Percentiles rank a stretch among this genome's conserved stretches.
Evolutionary conservation across 768 basidiomycete species (phyloP).

Genomic region (Boletus vermiculosoides): DNA sequence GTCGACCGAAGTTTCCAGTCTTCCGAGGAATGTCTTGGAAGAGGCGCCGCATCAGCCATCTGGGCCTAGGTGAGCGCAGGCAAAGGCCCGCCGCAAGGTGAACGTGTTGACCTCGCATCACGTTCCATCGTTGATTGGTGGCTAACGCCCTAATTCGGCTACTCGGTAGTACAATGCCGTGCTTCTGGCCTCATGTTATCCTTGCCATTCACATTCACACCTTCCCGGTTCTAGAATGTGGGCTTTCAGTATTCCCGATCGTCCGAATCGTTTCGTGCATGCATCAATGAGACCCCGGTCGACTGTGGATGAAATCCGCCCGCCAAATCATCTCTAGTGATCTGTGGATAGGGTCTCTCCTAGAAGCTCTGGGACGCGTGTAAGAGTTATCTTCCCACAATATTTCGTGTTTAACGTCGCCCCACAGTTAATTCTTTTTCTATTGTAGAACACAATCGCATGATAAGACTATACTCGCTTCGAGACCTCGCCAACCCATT

Average conservation of each 20-base stretch:
- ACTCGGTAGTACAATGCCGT: constrained; percentile 17
- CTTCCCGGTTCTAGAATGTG: constrained; percentile 25
- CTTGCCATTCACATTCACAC: constrained; percentile 27
- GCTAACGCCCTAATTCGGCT: constrained; percentile 18
- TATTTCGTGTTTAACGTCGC: background rate
- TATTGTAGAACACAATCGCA: background rate
- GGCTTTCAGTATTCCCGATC: constrained; percentile 18
- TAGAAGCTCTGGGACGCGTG: constrained; percentile 4
- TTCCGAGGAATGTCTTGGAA: constrained; percentile 13
- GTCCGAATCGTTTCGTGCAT: constrained; percentile 15
- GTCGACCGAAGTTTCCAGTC: constrained; percentile 6
- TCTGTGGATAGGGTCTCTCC: background rate
- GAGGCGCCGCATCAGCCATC: constrained; percentile 2
- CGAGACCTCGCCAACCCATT: background rate
- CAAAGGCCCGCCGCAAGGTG: constrained; percentile 13
- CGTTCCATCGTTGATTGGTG: constrained; percentile 11
- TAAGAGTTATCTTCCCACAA: constrained; percentile 1
- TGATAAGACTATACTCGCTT: background rate
- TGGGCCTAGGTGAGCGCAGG: constrained; percentile 15
- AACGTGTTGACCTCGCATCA: constrained; percentile 19
- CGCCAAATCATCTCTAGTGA: background rate
- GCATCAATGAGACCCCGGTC: constrained; percentile 21
- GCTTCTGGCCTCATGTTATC: constrained; percentile 30
- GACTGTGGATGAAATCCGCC: background rate
- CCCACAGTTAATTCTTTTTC: background rate